Percentiles rank a stretch among this genome's conserved stretches.
phyloP scores from a whole-genome alignment of 805 yeast species.

The Barnettozyma sp. region DNA sequence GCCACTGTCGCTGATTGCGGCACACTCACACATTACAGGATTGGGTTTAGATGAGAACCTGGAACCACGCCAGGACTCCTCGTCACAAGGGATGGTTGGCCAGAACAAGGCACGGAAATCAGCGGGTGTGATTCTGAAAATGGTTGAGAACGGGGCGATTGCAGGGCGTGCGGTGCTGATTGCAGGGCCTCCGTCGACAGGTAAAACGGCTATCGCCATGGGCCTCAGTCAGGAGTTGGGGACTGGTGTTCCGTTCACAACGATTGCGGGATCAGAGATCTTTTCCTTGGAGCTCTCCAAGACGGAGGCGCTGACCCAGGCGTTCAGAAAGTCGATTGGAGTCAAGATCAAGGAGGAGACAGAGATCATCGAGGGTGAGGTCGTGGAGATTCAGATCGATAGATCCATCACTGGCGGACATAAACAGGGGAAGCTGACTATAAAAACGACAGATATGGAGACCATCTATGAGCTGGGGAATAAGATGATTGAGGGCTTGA shows the following conservation, averaged over 20 bases:
- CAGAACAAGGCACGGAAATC: conserved; percentile 93
- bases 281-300: conserved; percentile 87
- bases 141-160: conserved; percentile 90
- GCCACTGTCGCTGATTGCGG: conserved; percentile 79
- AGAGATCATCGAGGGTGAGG: conserved; percentile 97
- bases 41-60: conserved; percentile 91
- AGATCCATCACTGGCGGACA: conserved; percentile 95
- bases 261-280: conserved; percentile 90
- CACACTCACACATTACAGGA: conserved; percentile 97
- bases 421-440: conserved; percentile 95
- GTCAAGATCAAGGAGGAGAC: conserved; percentile 94
- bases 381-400: conserved; percentile 92
- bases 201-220: conserved; percentile 97
- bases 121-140: conserved; percentile 86
- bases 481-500: conserved; percentile 89
- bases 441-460: conserved; percentile 97
- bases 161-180: conserved; percentile 94
- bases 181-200: conserved; percentile 99
- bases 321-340: conserved; percentile 93
- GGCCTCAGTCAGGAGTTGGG: conserved; percentile 75
- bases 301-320: conserved; percentile 95
- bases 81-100: conserved; percentile 95
- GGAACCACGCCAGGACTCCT: conserved; percentile 57
- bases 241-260: conserved; percentile 81
- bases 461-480: conserved; percentile 93